Evolutionary conservation across 371 early-diverging fungal genomes (phyloP).

Genomic region (Mortierella sp.): DNA sequence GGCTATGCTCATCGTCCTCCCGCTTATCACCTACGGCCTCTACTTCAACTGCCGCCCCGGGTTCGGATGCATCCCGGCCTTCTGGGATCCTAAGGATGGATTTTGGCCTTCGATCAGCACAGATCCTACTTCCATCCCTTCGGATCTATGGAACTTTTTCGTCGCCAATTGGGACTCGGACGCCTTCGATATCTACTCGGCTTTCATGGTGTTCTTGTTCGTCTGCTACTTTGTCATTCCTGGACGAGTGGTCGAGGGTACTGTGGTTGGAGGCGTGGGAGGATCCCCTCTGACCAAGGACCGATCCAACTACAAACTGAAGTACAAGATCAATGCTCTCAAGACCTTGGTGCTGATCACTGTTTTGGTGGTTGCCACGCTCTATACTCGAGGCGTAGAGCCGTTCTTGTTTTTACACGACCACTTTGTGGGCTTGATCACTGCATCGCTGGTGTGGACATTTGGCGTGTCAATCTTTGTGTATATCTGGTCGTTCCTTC

Average conservation of each 20-base stretch:
- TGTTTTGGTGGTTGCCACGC: conserved; percentile 52
- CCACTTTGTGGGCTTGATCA: conserved; percentile 75
- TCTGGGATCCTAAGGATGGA: conserved; percentile 38
- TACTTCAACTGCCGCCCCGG: conserved; percentile 73
- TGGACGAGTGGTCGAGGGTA: conserved; percentile 76
- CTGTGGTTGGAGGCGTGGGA: conserved; percentile 67
- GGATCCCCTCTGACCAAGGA: conserved; percentile 32
- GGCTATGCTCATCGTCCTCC: conserved; percentile 68
- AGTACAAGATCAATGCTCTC: conserved; percentile 58
- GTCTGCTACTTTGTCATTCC: conserved; percentile 74
- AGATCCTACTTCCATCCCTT: conserved; percentile 30
- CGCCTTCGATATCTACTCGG: conserved; percentile 66
- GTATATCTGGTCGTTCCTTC: conserved; percentile 81
- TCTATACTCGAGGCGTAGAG: conserved; percentile 58
- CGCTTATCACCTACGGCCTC: conserved; percentile 68
- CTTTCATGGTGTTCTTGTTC: conserved; percentile 77
- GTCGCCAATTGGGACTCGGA: conserved; percentile 50
- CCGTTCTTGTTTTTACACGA: conserved; percentile 82
- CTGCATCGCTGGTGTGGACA: conserved; percentile 74
- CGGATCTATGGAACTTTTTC: conserved; percentile 36
- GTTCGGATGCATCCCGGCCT: conserved; percentile 62
- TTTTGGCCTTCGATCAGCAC: conserved; percentile 49
- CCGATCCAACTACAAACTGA: conserved; percentile 50
- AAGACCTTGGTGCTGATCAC: conserved; percentile 70
- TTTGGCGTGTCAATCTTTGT: conserved; percentile 71